Percentiles rank a stretch among this genome's conserved stretches.
Conservation (phyloP, 768 basidiomycete species). For the Lentinula edodes region DNA sequence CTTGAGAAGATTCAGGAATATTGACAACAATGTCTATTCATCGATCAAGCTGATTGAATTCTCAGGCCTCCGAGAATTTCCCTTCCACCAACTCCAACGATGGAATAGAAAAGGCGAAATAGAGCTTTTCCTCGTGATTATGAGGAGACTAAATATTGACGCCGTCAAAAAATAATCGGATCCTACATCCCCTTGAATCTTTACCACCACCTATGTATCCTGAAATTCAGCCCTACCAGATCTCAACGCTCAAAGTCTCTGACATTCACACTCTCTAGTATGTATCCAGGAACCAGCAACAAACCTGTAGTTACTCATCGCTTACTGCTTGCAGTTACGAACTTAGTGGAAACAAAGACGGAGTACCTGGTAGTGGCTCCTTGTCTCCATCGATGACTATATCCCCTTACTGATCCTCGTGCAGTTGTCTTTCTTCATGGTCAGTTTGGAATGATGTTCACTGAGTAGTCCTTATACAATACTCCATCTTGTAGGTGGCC, state of each 20-base stretch:
- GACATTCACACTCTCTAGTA: conserved; percentile 76
- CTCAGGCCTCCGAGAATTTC: background rate
- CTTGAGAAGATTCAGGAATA: background rate
- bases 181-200: background rate
- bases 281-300: conserved; percentile 7
- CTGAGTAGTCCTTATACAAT: too few species aligned
- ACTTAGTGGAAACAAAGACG: conserved; percentile 71
- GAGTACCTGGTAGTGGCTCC: conserved; percentile 54
- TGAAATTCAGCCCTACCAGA: conserved; percentile 57
- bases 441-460: conserved; percentile 17
- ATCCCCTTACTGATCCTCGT: background rate
- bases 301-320: background rate
- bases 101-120: background rate
- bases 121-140: background rate
- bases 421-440: conserved; percentile 80
- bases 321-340: conserved; percentile 55
- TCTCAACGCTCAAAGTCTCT: conserved; percentile 63
- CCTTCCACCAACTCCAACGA: background rate
- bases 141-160: background rate
- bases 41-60: background rate
- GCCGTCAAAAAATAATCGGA: background rate
- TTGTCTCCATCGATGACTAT: background rate
- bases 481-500: conserved; percentile 47
- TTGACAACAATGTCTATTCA: background rate
- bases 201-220: conserved; percentile 51